Evolutionary conservation across 2,329 filamentous ascomycete genomes (phyloP), one percentile per base, ranked within the genome.

Genomic region (Dendryphion nanum): DNA sequence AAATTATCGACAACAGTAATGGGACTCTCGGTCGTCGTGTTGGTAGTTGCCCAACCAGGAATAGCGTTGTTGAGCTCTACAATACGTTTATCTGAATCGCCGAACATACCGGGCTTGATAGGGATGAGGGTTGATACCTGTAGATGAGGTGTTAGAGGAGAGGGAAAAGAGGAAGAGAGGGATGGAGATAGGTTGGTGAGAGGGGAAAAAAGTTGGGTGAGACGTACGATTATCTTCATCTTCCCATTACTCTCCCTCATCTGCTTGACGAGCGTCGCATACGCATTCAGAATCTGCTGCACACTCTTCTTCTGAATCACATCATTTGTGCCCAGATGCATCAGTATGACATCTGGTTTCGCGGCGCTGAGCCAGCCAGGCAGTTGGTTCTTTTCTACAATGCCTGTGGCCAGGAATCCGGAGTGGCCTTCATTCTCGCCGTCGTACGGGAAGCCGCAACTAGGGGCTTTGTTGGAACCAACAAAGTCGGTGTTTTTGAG

Each of bases 301-400:
- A 41, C 42, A 2, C 61, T 41, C 17, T 55, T 56, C 34, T 63
- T 56, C 35, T 58, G 55, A 51, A 66, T 64, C 2, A 70, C 58
- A 42, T 73, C 71, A 55, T 71, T 70, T 10, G 68, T 69, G 4
- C 67, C 69, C 2, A 74, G 53, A 43, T 72, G 67, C 68, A 73
- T 70, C 54, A 72, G 56, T 30, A 73, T 62, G n/a, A 73, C 55
- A 41, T 73, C 68, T 0, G 70, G 67, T 2, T 60, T 57, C 7
- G 66, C 59, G 17, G 53, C 42, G 3, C 57, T 44, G 7, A 74
- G 55, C 69, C 69, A 73, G 14, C 47, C 52, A 0, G 56, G 54
- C 3, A 73, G 61, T 19, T 66, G 63, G 20, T 68, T 55, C 15
- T 53, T 48, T 3, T 63, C 67, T 33, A 70, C 20, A 16, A 35